phyloP scores from a whole-genome alignment of 2,329 filamentous ascomycete genomes.

The Neophaeococcomyces mojaviensis region DNA sequence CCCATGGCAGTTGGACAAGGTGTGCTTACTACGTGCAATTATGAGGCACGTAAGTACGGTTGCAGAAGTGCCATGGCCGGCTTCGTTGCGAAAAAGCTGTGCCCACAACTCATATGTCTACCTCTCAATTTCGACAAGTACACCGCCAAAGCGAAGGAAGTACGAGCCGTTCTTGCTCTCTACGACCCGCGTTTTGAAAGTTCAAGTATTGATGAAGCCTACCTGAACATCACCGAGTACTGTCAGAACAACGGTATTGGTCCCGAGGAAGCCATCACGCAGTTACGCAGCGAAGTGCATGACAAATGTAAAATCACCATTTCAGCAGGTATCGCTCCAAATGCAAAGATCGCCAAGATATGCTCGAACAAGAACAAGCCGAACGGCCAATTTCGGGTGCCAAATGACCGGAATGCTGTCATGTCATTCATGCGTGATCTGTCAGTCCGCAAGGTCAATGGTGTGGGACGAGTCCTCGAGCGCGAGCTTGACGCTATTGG shows the following conservation, averaged over 20 bases:
- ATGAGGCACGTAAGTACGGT: slow-evolving; percentile 80
- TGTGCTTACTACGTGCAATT: slow-evolving; percentile 70
- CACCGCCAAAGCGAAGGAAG: slow-evolving; percentile 77
- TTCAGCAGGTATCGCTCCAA: slow-evolving; percentile 88
- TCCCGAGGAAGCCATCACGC: slow-evolving; percentile 66
- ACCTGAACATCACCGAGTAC: slow-evolving; percentile 87
- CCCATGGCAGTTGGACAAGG: slow-evolving; percentile 85
- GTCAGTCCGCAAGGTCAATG: slow-evolving; percentile 85
- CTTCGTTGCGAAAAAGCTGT: slow-evolving; percentile 91
- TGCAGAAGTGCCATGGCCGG: slow-evolving; percentile 92
- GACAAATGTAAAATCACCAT: slow-evolving; percentile 76
- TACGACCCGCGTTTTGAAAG: slow-evolving; percentile 91
- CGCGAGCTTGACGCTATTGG: slow-evolving; percentile 82
- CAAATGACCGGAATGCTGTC: slow-evolving; percentile 64
- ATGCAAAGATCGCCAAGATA: slow-evolving; percentile 90
- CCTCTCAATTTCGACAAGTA: slow-evolving; percentile 89
- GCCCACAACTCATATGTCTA: slow-evolving; percentile 73
- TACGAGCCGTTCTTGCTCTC: slow-evolving; percentile 70
- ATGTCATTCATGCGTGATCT: slow-evolving; percentile 79
- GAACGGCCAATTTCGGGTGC: slow-evolving; percentile 78
- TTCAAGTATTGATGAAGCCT: slow-evolving; percentile 92
- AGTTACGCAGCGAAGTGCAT: slow-evolving; percentile 70
- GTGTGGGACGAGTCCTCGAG: slow-evolving; percentile 88
- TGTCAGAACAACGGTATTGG: slow-evolving; percentile 60
- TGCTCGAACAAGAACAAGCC: slow-evolving; percentile 94